Evolutionary conservation across 1,284 basidiomycete genomes (phyloP), one percentile per base, ranked within the genome.

Genomic region (Cystobasidium pallidum): DNA sequence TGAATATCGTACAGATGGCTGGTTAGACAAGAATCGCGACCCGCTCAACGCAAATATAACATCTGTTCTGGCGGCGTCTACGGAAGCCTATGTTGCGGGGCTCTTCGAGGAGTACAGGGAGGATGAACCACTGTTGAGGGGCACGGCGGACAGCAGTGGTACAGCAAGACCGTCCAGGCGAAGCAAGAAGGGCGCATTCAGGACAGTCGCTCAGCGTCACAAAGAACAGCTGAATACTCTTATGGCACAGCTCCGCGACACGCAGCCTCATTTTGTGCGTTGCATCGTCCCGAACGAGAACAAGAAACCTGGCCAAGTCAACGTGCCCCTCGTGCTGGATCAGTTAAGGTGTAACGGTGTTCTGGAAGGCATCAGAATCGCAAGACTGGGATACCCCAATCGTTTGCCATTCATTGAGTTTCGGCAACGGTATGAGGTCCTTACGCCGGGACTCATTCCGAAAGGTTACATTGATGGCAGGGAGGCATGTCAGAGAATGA

Each of bases 11-110:
- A 98, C 95, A 0, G 89, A 94, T 47, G 91, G 93, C 10, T 99
- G 96, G 96, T 84, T 99, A 74, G 94, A 96, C 84, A 99, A 99
- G 88, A 99, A 99, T 86, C 97, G 97, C 83, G 96, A 99, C 79
- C 96, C 96, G 0, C 84, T 99, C 75, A 98, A 99, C 81, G 94
- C 98, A 80, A 95, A 98, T 79, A 86, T 99, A 49, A 92, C 92
- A 0, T 88, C 92, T 19, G 89, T 99, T 47, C 85, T 99, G 28
- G 88, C 92, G 0, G 85, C 86, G 17, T 96, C 95, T 1, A 86
- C 87, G 1, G 90, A 97, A 77, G 86, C 87, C 41, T 93, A 92
- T 78, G 86, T 99, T 45, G 88, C 91, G 0, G 81, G 85, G 1
- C 86, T 99, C 45, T 99, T 99, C 81, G 84, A 89, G 19, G 95